Evolutionary conservation across 2,329 filamentous ascomycete genomes (phyloP).

Genomic region (Xylaria hypoxylon): DNA sequence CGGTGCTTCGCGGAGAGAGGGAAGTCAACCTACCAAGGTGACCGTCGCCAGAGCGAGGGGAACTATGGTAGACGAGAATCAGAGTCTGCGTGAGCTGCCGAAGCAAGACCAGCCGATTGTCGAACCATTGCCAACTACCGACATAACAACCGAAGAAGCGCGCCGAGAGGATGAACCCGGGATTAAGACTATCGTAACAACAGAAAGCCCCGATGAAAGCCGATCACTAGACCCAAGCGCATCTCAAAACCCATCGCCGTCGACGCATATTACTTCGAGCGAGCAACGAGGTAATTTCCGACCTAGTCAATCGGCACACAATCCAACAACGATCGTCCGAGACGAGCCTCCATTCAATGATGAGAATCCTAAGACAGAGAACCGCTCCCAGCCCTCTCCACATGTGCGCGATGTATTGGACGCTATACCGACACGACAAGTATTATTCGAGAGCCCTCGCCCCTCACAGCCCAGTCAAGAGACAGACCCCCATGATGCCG

Average conservation of each 20-base stretch:
- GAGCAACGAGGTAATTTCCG: constrained; percentile 18
- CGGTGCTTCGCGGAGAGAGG: constrained; percentile 52
- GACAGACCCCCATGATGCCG: constrained; percentile 14
- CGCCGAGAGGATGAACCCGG: neutral
- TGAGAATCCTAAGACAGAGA: constrained; percentile 41
- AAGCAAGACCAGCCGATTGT: constrained; percentile 37
- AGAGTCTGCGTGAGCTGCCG: constrained; percentile 37
- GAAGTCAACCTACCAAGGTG: constrained; percentile 63
- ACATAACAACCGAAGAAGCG: constrained; percentile 1
- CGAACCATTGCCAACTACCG: neutral
- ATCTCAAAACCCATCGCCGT: constrained; percentile 12
- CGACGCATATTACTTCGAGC: neutral
- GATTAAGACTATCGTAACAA: neutral
- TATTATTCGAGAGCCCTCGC: constrained; percentile 41
- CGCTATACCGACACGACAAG: constrained; percentile 52
- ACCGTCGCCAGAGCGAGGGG: constrained; percentile 65
- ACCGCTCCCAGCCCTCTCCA: constrained; percentile 33
- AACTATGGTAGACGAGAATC: constrained; percentile 56
- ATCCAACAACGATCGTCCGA: constrained; percentile 56
- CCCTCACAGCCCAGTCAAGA: constrained; percentile 24
- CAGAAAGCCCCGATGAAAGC: neutral
- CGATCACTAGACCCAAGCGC: constrained; percentile 10
- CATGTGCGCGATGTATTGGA: constrained; percentile 51
- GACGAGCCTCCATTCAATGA: constrained; percentile 59
- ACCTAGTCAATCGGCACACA: constrained; percentile 50